Percentiles rank a stretch among this genome's conserved stretches.
phyloP scores from a whole-genome alignment of 371 early-diverging fungal genomes.

The Syncephalastrum monosporum region DNA sequence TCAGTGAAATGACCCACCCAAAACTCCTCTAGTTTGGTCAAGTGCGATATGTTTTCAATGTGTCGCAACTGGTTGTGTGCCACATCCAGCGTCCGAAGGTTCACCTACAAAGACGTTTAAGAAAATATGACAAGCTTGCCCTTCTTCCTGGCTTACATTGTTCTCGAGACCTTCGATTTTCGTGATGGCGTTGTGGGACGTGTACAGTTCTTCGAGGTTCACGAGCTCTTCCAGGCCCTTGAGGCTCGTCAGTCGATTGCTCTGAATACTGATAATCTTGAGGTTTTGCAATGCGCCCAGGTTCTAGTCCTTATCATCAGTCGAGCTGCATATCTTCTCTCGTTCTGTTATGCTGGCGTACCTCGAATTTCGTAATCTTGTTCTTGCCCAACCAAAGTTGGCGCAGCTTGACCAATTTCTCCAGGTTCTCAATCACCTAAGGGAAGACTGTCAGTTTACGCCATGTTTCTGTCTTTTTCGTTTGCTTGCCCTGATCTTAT shows the following conservation, averaged over 20 bases:
- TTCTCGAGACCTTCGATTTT: constrained; percentile 71
- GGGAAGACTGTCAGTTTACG: not conserved
- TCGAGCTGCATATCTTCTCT: not conserved
- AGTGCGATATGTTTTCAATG: constrained; percentile 74
- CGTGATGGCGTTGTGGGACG: constrained; percentile 84
- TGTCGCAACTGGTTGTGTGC: constrained; percentile 79
- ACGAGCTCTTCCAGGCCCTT: constrained; percentile 72
- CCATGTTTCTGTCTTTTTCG: not conserved
- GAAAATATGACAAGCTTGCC: not conserved
- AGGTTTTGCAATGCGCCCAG: constrained; percentile 54
- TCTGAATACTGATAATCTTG: constrained; percentile 81
- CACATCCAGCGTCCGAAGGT: constrained; percentile 79
- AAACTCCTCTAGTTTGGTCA: constrained; percentile 79
- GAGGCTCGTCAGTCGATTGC: constrained; percentile 77
- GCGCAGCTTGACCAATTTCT: constrained; percentile 71
- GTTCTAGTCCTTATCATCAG: constrained; percentile 21
- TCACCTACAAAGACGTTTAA: constrained; percentile 34
- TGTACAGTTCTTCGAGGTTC: constrained; percentile 84
- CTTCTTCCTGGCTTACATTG: constrained; percentile 47
- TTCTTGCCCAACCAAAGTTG: constrained; percentile 97
- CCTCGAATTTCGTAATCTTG: constrained; percentile 85
- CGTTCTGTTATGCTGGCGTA: constrained; percentile 17
- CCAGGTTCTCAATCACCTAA: constrained; percentile 81
- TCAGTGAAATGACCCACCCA: constrained; percentile 60
- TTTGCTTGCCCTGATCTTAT: constrained; percentile 76